Evolutionary conservation across 176 grass and related monocot species (phyloP).

Genomic region (Panicum miliaceum): DNA sequence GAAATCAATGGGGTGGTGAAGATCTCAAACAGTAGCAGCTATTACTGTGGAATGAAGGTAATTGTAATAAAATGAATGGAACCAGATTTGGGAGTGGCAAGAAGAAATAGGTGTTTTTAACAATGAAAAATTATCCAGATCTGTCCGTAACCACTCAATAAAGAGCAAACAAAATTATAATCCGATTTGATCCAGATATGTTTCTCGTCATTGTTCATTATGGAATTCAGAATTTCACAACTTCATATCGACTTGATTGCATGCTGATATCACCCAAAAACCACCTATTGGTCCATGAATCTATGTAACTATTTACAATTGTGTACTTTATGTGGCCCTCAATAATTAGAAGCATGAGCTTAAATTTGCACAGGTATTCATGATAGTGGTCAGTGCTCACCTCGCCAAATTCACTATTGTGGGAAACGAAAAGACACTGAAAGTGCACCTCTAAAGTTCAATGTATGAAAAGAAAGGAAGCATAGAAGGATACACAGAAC

Average conservation of each 20-base stretch:
- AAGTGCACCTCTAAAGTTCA: neutral
- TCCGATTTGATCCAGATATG: neutral
- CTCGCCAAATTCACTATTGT: neutral
- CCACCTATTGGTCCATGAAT: neutral
- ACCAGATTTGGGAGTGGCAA: neutral
- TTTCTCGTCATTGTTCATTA: neutral
- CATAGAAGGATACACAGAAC: neutral
- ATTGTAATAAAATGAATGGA: neutral
- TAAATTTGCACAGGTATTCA: neutral
- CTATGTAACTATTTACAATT: neutral
- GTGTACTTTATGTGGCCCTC: neutral
- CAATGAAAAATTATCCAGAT: neutral
- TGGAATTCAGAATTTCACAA: slow-evolving; percentile 10
- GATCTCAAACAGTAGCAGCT: neutral
- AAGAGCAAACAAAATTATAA: neutral
- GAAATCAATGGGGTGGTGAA: neutral
- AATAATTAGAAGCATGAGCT: neutral
- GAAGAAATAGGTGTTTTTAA: neutral
- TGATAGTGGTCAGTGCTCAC: neutral
- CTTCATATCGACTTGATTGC: slow-evolving; percentile 3
- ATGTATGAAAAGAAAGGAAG: slow-evolving; percentile 15
- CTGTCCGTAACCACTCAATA: neutral
- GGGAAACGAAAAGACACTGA: neutral
- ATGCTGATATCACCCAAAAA: neutral
- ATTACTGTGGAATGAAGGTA: neutral